Base-by-base conservation (phyloP, 345 rosid genomes). In the Camelina neglecta region DNA sequence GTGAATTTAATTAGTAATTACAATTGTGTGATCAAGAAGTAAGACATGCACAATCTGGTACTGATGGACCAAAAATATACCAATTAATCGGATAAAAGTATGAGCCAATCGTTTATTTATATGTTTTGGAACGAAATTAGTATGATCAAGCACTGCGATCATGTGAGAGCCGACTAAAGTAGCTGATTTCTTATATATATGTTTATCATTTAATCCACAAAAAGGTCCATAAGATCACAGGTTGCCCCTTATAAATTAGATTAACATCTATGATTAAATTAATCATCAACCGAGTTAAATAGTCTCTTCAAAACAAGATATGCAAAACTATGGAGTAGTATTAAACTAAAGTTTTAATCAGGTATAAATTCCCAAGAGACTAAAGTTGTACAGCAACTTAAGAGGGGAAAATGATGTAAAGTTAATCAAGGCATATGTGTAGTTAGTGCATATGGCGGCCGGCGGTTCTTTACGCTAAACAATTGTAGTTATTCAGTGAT, bases 381-480 rank as follows among this genome's bases (percentile, higher is more conserved):
- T 59, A 71, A 60, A 71, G 36, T 38, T 51, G 53, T 60, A 21
- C 41, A 55, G 24, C 18, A 45, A 47, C 38, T 35, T 49, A 35
- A 4, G 38, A n/a, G 18, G 35, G 33, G 44, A 39, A 39, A 15
- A 71, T 48, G 58, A 8, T 31, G 23, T 45, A 41, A 24, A 55
- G 24, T 49, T 47, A 35, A 50, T 11, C 11, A 60, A 60, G 67
- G 67, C 66, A 72, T 61, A 55, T 73, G 45, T 60, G 9, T n/a
- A 41, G 47, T 75, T 67, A 75, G 73, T 75, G 79, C 79, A 67
- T 51, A 67, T 59, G 79, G 79, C 79, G 79, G 73, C 73, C 79
- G 79, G 73, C 73, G 73, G 53, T 38, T 67, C 54, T 59, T 24
- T 49, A 59, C 45, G 23, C 24, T 59, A 50, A 49, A 66, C 13